Evolutionary conservation across 2,329 filamentous ascomycete species (phyloP), one percentile per base, ranked within the genome.

Genomic region (Botrytis paeoniae): DNA sequence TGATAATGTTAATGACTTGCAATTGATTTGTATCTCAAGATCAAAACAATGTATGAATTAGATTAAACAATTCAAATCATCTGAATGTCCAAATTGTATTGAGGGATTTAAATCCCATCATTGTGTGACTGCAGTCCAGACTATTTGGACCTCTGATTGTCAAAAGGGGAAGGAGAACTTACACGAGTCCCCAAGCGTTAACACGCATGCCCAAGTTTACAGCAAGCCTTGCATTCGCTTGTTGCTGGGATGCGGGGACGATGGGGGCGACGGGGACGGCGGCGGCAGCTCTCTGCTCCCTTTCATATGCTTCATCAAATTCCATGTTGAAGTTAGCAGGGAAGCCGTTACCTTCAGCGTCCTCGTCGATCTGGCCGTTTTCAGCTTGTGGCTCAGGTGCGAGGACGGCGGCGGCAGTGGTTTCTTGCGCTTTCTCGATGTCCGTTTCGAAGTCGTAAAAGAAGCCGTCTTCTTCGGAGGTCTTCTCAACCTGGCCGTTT

Each of bases 141-240:
- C 14, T 18, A 9, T 57, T 3, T 9, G 22, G 25, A 54, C 1
- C 25, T n/a, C 12, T n/a, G 25, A 7, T 51, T n/a, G 3, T n/a
- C 12, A 29, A 29, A 57, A 57, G 14, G 16, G n/a, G 6, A 7
- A 48, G 9, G 4, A 18, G 51, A 57, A 57, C 51, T 32, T 57
- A 57, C 51, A 29, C 0, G 3, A 29, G 0, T 18, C 51, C 51
- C 2, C 29, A 0, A 2, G 8, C 3, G 14, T 29, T 18, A 3
- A 57, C 6, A 29, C 1, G 5, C 14, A 57, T 57, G n/a, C n/a
- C n/a, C 14, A 57, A 6, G 25, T 1, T n/a, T 1, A 8, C 0
- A 16, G 14, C n/a, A 57, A n/a, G 0, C 22, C 1, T 7, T n/a
- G 25, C 25, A 5, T n/a, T n/a, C 6, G 48, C 12, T 10, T 4